phyloP scores from a whole-genome alignment of 129 eudicot species.

The Flaveria bidentis region DNA sequence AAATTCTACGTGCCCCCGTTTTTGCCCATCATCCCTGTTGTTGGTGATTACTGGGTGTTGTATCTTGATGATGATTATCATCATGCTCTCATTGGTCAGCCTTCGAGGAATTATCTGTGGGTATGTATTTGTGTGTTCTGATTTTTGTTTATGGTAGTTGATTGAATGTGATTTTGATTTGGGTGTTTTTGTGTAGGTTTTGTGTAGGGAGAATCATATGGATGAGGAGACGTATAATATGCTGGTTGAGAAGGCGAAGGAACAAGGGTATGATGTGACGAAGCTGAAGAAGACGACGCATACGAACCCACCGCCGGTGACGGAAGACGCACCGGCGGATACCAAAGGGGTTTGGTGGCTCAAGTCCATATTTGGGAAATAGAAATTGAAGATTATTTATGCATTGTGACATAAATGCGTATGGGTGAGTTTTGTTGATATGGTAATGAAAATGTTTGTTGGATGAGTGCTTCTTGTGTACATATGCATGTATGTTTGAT shows the following conservation, averaged over 20 bases:
- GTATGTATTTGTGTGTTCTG: conserved; percentile 26
- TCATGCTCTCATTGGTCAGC: conserved; percentile 80
- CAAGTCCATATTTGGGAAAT: conserved; percentile 71
- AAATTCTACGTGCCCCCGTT: conserved; percentile 87
- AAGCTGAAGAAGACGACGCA: conserved; percentile 81
- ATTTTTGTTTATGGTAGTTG: background rate
- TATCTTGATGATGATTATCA: conserved; percentile 67
- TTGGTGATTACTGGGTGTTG: conserved; percentile 89
- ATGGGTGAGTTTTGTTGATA: background rate
- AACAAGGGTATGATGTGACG: conserved; percentile 80
- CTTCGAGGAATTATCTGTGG: conserved; percentile 64
- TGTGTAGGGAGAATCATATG: conserved; percentile 58
- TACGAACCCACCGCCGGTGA: conserved; percentile 68
- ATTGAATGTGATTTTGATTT: too few species aligned
- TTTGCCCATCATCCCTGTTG: conserved; percentile 76
- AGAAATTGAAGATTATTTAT: background rate
- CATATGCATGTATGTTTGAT: background rate
- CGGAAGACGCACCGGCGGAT: conserved; percentile 53
- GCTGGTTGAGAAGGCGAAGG: conserved; percentile 71
- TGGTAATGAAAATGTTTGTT: background rate
- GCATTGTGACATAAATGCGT: too few species aligned
- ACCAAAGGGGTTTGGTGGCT: conserved; percentile 92
- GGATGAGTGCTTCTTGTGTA: background rate
- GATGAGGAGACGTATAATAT: conserved; percentile 65
- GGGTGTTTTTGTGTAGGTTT: conserved; percentile 44